Evolutionary conservation across 441 rosid genomes (phyloP), one percentile per base, ranked within the genome.

Genomic region (Francoa sonchifolia): DNA sequence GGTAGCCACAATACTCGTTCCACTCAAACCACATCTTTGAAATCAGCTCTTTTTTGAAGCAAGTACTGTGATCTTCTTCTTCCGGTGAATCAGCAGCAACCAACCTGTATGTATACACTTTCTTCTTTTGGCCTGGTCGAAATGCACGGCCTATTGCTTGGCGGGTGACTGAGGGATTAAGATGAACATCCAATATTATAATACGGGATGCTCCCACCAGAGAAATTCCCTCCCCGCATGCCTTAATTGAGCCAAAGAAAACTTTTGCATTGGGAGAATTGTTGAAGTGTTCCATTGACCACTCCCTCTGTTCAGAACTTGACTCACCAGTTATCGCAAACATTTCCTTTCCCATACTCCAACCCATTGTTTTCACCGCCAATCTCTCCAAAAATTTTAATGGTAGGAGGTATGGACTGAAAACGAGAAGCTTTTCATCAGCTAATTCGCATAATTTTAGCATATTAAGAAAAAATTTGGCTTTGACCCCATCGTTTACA

Each of bases 11-110:
- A n/a, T 60, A 67, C 51, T 76, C 73, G 1, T 76, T 73, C 97
- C 94, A 88, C 41, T 89, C 97, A 14, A 89, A 89, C 95, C 94
- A 89, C 80, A 77, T 63, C 56, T 82, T 82, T 1, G 95, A 64
- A 32, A 84, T 75, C 20, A 70, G 55, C 61, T 88, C 95, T 58
- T 89, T 89, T 37, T 67, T 58, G 44, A 61, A 77, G 65, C 86
- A 82, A 5, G 76, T 77, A 13, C 9, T 23, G 30, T 82, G 72
- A 48, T 69, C 73, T 39, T 75, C 88, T 49, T 79, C 82, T 33
- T 85, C 97, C 0, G 82, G 92, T 8, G 94, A 77, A 48, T 73
- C 80, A 0, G 80, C 82, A 30, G 94, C 85, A 1, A 82, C 72
- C 32, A 89, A 39, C 46, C 92, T 57, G 33, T 89, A 89, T 0